Evolutionary conservation across 495 filamentous ascomycete genomes (phyloP).

Genomic region (Recurvomyces mirabilis): DNA sequence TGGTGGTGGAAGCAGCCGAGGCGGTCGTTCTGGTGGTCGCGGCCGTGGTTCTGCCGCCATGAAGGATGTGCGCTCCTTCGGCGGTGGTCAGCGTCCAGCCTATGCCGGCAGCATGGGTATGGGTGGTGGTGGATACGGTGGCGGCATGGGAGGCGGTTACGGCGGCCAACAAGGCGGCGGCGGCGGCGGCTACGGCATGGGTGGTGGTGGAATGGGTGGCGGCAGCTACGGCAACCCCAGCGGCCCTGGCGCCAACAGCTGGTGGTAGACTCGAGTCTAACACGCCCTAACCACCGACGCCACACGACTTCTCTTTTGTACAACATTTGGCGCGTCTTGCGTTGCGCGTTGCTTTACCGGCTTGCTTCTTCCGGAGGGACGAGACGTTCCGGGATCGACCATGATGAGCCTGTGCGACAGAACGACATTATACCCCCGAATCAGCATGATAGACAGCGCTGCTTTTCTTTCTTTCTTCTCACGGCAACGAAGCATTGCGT

Average conservation of each 20-base stretch:
- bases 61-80: constrained; percentile 81
- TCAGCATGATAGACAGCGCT: constrained; percentile 23
- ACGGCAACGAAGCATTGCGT: constrained; percentile 14
- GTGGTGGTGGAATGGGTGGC: constrained; percentile 32
- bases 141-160: constrained; percentile 37
- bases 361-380: constrained; percentile 9
- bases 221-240: constrained; percentile 77
- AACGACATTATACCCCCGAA: constrained; percentile 16
- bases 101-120: constrained; percentile 43
- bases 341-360: too few species aligned
- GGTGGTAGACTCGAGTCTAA: constrained; percentile 78
- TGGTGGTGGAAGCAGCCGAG: constrained; percentile 59
- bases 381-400: constrained; percentile 11
- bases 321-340: constrained; percentile 10
- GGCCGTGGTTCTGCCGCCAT: constrained; percentile 54
- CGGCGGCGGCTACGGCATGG: constrained; percentile 33
- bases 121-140: constrained; percentile 40
- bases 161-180: constrained; percentile 36
- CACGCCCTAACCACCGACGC: not conserved
- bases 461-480: too few species aligned
- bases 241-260: constrained; percentile 71
- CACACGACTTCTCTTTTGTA: constrained; percentile 4
- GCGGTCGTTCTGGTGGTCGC: constrained; percentile 48
- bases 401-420: constrained; percentile 17
- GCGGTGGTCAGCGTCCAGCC: constrained; percentile 36